phyloP scores from a whole-genome alignment of 768 basidiomycete genomes.

The Lactarius trivialis region DNA sequence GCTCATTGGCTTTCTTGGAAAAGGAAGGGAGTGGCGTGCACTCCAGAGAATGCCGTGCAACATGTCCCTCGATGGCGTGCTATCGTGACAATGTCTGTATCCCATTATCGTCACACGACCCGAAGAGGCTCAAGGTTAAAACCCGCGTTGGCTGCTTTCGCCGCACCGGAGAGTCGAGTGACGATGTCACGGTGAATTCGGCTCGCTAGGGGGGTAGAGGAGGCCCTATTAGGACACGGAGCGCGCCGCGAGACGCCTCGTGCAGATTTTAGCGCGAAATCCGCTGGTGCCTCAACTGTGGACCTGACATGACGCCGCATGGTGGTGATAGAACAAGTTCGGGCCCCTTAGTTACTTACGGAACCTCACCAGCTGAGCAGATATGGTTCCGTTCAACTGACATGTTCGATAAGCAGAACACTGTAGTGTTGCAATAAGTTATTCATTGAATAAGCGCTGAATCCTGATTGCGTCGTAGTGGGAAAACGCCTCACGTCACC shows the following conservation, averaged over 20 bases:
- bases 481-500: constrained; percentile 21
- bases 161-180: neutral
- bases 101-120: neutral
- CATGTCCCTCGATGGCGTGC: neutral
- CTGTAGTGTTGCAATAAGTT: neutral
- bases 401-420: neutral
- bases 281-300: neutral
- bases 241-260: neutral
- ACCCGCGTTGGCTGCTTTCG: neutral
- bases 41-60: neutral
- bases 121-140: neutral
- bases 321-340: neutral
- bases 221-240: neutral
- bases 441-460: neutral
- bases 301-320: neutral
- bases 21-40: neutral
- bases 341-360: neutral
- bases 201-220: neutral
- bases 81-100: neutral
- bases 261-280: neutral
- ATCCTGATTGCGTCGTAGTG: constrained; percentile 1
- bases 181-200: neutral
- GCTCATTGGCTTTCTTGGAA: neutral
- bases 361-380: neutral
- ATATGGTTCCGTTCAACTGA: neutral